Percentiles rank a stretch among this genome's conserved stretches.
phyloP scores from a whole-genome alignment of 371 early-diverging fungal genomes.

The Smittium culicis region DNA sequence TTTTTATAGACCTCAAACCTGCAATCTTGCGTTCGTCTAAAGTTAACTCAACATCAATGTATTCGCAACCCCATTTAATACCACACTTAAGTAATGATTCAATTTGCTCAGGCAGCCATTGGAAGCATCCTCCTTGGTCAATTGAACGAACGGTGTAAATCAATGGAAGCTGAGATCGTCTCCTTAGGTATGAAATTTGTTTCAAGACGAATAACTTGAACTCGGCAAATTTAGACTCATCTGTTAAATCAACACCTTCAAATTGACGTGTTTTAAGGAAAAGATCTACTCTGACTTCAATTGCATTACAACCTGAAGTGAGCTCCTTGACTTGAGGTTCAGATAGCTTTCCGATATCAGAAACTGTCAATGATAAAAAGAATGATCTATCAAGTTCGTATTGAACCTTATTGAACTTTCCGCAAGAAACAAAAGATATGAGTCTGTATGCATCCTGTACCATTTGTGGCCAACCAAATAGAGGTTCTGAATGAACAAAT shows the following conservation, averaged over 20 bases:
- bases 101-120: constrained; percentile 47
- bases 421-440: constrained; percentile 43
- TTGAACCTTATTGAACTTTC: constrained; percentile 34
- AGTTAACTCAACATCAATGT: constrained; percentile 77
- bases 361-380: constrained; percentile 79
- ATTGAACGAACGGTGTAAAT: constrained; percentile 83
- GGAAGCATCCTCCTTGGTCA: constrained; percentile 78
- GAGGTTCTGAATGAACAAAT: constrained; percentile 22
- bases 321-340: constrained; percentile 38
- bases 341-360: constrained; percentile 43
- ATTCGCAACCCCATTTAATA: constrained; percentile 80
- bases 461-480: constrained; percentile 44
- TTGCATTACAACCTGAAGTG: constrained; percentile 68
- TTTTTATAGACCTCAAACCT: constrained; percentile 14
- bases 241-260: constrained; percentile 27
- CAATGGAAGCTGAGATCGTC: constrained; percentile 59
- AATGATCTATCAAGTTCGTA: constrained; percentile 42
- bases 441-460: constrained; percentile 54
- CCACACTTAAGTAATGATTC: constrained; percentile 48
- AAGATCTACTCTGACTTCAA: constrained; percentile 89
- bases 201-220: constrained; percentile 52
- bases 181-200: constrained; percentile 66
- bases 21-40: constrained; percentile 15
- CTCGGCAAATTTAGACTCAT: constrained; percentile 14
- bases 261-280: constrained; percentile 30